Percentiles rank a stretch among this genome's conserved stretches.
phyloP scores from a whole-genome alignment of 2,329 filamentous ascomycete species.

The Rhynchosporium secalis region DNA sequence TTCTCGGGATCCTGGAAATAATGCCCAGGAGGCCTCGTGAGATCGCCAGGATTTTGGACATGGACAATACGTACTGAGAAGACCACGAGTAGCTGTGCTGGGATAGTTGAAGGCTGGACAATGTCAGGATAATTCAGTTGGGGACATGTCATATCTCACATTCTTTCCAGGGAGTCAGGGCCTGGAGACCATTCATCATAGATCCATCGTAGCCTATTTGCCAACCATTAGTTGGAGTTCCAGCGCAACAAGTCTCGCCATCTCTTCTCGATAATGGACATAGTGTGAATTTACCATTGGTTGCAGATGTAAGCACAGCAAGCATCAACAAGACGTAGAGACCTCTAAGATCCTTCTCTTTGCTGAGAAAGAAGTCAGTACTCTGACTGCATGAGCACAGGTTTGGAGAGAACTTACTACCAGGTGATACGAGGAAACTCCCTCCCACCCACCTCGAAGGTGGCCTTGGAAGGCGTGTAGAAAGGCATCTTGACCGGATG shows the following conservation, averaged over 20 bases:
- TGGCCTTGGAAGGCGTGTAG: constrained; percentile 32
- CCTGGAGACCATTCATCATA: constrained; percentile 50
- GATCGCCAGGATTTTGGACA: not conserved
- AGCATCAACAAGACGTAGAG: constrained; percentile 51
- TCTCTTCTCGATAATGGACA: not conserved
- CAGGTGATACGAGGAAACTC: constrained; percentile 33
- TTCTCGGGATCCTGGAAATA: not conserved
- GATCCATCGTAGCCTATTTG: constrained; percentile 41
- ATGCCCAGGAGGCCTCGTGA: not conserved
- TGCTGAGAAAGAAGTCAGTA: constrained; percentile 26
- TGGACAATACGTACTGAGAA: constrained; percentile 38
- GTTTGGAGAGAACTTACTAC: no score
- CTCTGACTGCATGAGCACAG: no score
- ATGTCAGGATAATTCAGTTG: constrained; percentile 42
- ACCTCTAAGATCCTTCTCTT: constrained; percentile 56
- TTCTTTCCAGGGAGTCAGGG: constrained; percentile 46
- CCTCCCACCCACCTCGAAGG: constrained; percentile 37
- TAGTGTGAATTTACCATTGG: constrained; percentile 40
- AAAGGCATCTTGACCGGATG: constrained; percentile 25
- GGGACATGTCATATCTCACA: constrained; percentile 47
- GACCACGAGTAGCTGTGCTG: constrained; percentile 42
- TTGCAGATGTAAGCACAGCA: constrained; percentile 47
- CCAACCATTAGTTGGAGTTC: not conserved
- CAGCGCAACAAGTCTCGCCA: not conserved
- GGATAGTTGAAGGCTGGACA: constrained; percentile 39